Evolutionary conservation across 2,329 filamentous ascomycete species (phyloP), one percentile per base, ranked within the genome.

Genomic region (Nothophaeocryptopus gaeumannii): DNA sequence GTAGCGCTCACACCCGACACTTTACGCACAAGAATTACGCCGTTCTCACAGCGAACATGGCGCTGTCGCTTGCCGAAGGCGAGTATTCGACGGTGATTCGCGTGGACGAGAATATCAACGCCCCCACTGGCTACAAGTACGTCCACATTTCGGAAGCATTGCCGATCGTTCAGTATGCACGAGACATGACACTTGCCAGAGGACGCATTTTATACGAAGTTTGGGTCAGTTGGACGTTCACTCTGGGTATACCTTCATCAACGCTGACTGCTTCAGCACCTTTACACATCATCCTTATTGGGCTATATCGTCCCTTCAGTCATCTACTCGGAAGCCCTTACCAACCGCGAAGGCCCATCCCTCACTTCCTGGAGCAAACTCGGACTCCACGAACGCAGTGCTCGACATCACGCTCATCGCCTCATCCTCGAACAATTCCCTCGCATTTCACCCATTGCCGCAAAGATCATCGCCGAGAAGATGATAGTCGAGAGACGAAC

Each of bases 131-230:
- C 2, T 38, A 48, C 32, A 48, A 14, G 31, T 31, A 39, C 36
- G 35, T 48, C 16, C 29, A 41, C 37, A 42, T 36, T 16, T 14
- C 16, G 36, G 44, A 52, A 10, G 30, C 51, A 16, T 15, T 47
- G 5, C 16, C 40, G 31, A 14, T 47, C 7, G 10, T 54, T 15
- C 44, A 53, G 35, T 54, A 54, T 33, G 51, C 45, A 33, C 54
- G 48, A 20, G 45, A 45, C 7, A 54, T 54, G 51, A 54, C 51
- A 14, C 32, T 50, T 8, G 51, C 54, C 2, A 42, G 48, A 51
- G 51, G 51, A 2, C 48, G 48, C 13, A 47, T 57, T 8, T 42
- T 54, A 3, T 57, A 57, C 46, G 51, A 54, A 51, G 45, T 57
- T 29, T 40, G 41, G 31, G 50, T 49, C 16, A 35, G 45, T 37